Evolutionary conservation across 2,329 filamentous ascomycete species (phyloP).

Genomic region (Plenodomus lindquistii): DNA sequence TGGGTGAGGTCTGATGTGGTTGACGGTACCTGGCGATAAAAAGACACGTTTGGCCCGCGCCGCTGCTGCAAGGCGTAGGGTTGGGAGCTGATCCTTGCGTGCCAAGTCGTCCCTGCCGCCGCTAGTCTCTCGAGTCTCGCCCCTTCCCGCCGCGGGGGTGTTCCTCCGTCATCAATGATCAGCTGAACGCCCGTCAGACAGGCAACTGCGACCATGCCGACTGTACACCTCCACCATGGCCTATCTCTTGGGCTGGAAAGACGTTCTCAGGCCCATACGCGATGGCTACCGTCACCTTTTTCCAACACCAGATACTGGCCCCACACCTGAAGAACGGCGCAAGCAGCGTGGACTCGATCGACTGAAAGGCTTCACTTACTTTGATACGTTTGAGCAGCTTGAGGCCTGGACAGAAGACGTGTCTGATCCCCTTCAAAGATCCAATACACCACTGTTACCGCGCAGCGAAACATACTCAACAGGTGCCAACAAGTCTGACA

Average conservation of each 20-base stretch:
- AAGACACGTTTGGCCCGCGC: conserved; percentile 42
- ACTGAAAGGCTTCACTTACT: conserved; percentile 47
- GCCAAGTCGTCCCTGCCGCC: conserved; percentile 31
- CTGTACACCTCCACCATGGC: conserved; percentile 18
- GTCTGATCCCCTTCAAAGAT: conserved; percentile 41
- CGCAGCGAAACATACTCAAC: conserved; percentile 9
- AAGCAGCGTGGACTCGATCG: conserved; percentile 36
- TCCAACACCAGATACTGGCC: conserved; percentile 38
- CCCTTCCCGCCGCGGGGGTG: conserved; percentile 7
- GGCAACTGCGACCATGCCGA: not conserved
- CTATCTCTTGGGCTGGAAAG: conserved; percentile 41
- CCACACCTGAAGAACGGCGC: conserved; percentile 38
- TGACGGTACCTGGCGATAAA: conserved; percentile 26
- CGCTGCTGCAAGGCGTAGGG: conserved; percentile 22
- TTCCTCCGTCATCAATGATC: not conserved
- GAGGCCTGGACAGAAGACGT: conserved; percentile 36
- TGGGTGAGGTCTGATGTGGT: conserved; percentile 12
- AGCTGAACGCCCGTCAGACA: not conserved
- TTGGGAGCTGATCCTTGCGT: conserved; percentile 37
- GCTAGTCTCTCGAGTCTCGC: conserved; percentile 22
- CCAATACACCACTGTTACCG: conserved; percentile 45
- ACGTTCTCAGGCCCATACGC: conserved; percentile 45
- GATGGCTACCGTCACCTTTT: conserved; percentile 46
- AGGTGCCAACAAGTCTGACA: conserved; percentile 17
- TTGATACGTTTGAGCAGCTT: conserved; percentile 48